Conservation (phyloP, 164 flowering plant species). For the Stephania cephalantha region DNA sequence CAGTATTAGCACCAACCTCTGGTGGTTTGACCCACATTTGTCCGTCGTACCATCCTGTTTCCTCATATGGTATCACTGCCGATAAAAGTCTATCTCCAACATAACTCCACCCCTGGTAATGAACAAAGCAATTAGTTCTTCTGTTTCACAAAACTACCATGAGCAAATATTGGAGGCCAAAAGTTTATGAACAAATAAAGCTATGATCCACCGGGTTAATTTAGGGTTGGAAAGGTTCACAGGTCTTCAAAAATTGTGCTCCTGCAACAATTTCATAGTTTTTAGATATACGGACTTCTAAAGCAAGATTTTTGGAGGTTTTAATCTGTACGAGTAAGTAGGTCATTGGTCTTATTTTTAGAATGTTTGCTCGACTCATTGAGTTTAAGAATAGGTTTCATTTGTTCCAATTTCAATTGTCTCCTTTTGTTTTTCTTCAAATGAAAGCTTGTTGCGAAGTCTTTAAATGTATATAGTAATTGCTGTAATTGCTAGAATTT, state of each 20-base stretch:
- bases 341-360: not conserved
- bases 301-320: not conserved
- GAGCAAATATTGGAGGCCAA: not conserved
- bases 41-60: conserved; percentile 97
- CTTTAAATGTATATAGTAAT: too few relatives aligned
- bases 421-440: too few relatives aligned
- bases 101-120: conserved; percentile 87
- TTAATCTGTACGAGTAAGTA: not conserved
- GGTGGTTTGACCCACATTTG: conserved; percentile 99
- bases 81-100: conserved; percentile 93
- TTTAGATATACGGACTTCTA: not conserved
- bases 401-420: not conserved
- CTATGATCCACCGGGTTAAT: too few relatives aligned
- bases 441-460: too few relatives aligned
- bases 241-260: not conserved
- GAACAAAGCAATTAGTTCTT: conserved; percentile 4
- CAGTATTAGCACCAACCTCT: conserved; percentile 47
- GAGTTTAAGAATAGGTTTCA: not conserved
- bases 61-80: conserved; percentile 95
- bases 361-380: not conserved
- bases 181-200: too few relatives aligned
- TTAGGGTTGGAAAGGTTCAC: not conserved
- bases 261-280: not conserved
- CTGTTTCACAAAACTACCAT: not conserved
- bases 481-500: too few relatives aligned